Conservation (phyloP, 306 rosid genomes). For the Lagenaria siceraria region DNA sequence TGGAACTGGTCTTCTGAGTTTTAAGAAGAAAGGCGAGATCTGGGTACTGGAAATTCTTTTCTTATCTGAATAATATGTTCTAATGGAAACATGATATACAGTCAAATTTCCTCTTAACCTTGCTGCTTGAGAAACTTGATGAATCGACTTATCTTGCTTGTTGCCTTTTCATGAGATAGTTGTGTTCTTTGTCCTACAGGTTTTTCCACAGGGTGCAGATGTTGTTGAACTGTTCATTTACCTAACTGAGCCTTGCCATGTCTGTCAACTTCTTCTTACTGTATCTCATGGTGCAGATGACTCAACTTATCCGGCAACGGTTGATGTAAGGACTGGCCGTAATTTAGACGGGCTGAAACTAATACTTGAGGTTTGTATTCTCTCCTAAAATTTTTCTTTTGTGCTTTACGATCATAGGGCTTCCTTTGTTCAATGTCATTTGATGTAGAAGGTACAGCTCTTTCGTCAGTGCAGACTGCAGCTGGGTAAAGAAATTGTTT, state of each 20-base stretch:
- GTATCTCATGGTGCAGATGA: slow-evolving; percentile 97
- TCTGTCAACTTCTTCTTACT: slow-evolving; percentile 98
- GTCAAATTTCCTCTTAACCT: slow-evolving; percentile 4
- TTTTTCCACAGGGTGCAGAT: slow-evolving; percentile 81
- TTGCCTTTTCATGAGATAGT: neutral
- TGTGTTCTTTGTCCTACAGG: slow-evolving; percentile 42
- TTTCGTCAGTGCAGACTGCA: neutral
- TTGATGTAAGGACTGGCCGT: slow-evolving; percentile 88
- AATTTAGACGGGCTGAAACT: slow-evolving; percentile 68
- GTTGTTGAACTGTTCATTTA: slow-evolving; percentile 83
- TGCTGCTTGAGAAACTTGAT: neutral
- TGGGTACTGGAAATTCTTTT: slow-evolving; percentile 52
- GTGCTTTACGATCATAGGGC: neutral
- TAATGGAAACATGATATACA: slow-evolving; percentile 13
- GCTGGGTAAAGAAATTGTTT: neutral
- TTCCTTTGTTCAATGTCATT: neutral
- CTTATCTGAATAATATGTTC: neutral
- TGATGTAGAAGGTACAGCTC: neutral
- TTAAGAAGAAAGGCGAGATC: slow-evolving; percentile 60
- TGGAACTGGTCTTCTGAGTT: slow-evolving; percentile 81
- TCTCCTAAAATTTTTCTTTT: slow-evolving; percentile 3
- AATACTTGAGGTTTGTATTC: slow-evolving; percentile 67
- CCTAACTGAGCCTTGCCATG: slow-evolving; percentile 97
- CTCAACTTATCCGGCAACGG: slow-evolving; percentile 87
- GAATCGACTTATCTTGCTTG: neutral